Conservation (phyloP, 352 stramenopile species). For the Hyaloperonospora arabidopsidis region DNA sequence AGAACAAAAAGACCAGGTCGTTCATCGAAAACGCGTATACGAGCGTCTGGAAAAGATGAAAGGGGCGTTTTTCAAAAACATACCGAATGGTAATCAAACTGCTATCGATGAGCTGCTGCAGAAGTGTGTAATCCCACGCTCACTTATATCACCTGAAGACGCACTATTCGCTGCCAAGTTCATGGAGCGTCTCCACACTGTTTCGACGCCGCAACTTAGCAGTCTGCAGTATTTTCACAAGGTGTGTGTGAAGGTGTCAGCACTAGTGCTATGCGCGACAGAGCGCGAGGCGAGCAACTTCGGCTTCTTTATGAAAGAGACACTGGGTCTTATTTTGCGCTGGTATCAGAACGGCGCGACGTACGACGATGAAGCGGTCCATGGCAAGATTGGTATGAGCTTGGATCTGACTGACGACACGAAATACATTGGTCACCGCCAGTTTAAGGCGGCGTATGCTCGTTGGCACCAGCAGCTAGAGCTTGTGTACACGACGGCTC, state of each 20-base stretch:
- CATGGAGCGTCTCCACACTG: constrained; percentile 68
- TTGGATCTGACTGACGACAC: constrained; percentile 57
- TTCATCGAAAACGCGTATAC: constrained; percentile 76
- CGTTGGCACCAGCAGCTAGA: constrained; percentile 71
- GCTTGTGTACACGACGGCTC: constrained; percentile 49
- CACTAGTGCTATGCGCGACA: constrained; percentile 72
- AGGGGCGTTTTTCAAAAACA: constrained; percentile 48
- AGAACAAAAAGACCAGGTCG: constrained; percentile 83
- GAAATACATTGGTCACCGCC: constrained; percentile 49
- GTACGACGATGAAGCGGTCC: constrained; percentile 75
- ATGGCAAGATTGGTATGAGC: constrained; percentile 67
- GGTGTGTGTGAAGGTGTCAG: constrained; percentile 66
- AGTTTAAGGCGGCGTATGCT: constrained; percentile 71
- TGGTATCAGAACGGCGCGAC: constrained; percentile 74
- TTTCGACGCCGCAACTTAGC: constrained; percentile 66
- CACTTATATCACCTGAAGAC: constrained; percentile 76
- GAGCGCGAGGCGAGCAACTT: constrained; percentile 82
- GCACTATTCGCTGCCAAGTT: constrained; percentile 81
- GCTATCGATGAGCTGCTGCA: constrained; percentile 68
- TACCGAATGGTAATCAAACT: constrained; percentile 33
- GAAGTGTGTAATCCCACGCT: constrained; percentile 68
- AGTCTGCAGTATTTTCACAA: constrained; percentile 80
- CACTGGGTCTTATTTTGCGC: constrained; percentile 49
- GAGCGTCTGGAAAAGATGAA: constrained; percentile 74
- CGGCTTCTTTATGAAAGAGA: constrained; percentile 82